These are phyloP conservation scores for Acorus gramineus DNA, from an alignment of 106 monocot genomes.

Conservation along the genomic window DNA sequence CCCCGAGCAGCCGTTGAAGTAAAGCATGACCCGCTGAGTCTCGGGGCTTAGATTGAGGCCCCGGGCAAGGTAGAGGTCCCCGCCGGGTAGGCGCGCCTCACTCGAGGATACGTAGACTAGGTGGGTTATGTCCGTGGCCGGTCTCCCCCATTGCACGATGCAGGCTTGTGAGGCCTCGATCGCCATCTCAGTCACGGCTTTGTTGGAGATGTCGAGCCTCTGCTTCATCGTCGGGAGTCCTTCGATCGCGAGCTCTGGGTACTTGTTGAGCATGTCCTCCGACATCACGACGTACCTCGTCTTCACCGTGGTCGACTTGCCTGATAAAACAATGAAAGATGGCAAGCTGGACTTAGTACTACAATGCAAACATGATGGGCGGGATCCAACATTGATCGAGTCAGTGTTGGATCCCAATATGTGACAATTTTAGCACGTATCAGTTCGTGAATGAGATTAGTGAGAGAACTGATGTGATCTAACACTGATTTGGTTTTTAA, in stretches of 20 bases:
- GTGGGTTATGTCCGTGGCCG: slow-evolving; percentile 59
- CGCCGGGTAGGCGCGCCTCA: slow-evolving; percentile 67
- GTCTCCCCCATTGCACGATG: slow-evolving; percentile 49
- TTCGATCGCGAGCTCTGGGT: slow-evolving; percentile 60
- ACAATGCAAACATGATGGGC: no score
- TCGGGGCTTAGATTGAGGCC: slow-evolving; percentile 36
- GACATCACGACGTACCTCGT: slow-evolving; percentile 65
- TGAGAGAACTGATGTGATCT: no score
- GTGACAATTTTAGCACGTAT: no score
- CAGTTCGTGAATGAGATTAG: no score
- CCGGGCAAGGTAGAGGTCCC: slow-evolving; percentile 56
- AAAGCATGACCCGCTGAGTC: slow-evolving; percentile 44
- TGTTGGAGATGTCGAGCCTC: slow-evolving; percentile 57
- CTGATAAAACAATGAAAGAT: slow-evolving; percentile 8
- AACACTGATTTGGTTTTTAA: no score
- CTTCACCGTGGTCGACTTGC: slow-evolving; percentile 85
- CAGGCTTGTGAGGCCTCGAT: slow-evolving; percentile 25
- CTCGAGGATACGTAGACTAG: slow-evolving; percentile 79
- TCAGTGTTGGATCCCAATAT: no score
- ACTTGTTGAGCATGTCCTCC: slow-evolving; percentile 53
- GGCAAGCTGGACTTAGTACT: no score
- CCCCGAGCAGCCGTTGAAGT: slow-evolving; percentile 76
- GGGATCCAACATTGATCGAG: no score
- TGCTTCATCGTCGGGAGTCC: slow-evolving; percentile 53
- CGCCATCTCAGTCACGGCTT: slow-evolving; percentile 55